Conservation (phyloP, 2,329 filamentous ascomycete genomes). For the Fusarium pilosicola region DNA sequence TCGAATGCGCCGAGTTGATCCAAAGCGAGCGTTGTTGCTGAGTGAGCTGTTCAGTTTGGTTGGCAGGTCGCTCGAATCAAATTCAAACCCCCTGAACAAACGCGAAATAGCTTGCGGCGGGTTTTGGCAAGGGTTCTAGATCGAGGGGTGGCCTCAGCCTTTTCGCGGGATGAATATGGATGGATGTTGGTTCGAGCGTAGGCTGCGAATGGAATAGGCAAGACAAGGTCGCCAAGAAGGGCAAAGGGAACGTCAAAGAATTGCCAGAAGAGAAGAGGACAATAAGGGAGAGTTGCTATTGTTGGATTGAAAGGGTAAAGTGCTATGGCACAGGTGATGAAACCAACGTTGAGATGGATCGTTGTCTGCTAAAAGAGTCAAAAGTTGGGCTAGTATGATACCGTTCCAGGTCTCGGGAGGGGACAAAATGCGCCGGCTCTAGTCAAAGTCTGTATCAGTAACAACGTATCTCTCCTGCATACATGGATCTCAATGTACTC, state of each 20-base stretch:
- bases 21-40: constrained; percentile 29
- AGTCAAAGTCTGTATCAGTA: not conserved
- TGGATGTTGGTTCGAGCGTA: constrained; percentile 5
- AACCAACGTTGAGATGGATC: constrained; percentile 3
- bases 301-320: constrained; percentile 15
- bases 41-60: constrained; percentile 35
- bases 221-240: not conserved
- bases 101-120: constrained; percentile 41
- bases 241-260: not conserved
- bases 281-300: constrained; percentile 10
- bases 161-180: constrained; percentile 34
- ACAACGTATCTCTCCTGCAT: not conserved
- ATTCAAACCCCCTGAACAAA: constrained; percentile 46
- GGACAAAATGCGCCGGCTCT: not conserved
- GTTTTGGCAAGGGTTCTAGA: constrained; percentile 44
- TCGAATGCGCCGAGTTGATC: constrained; percentile 3
- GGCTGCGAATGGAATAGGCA: constrained; percentile 5
- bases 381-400: constrained; percentile 11
- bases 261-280: not conserved
- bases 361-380: constrained; percentile 16
- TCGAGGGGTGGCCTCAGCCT: constrained; percentile 46
- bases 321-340: not conserved
- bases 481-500: not conserved
- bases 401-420: constrained; percentile 7
- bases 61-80: constrained; percentile 29